phyloP scores from a whole-genome alignment of 179 eudicot species.

The Nepenthes alata region DNA sequence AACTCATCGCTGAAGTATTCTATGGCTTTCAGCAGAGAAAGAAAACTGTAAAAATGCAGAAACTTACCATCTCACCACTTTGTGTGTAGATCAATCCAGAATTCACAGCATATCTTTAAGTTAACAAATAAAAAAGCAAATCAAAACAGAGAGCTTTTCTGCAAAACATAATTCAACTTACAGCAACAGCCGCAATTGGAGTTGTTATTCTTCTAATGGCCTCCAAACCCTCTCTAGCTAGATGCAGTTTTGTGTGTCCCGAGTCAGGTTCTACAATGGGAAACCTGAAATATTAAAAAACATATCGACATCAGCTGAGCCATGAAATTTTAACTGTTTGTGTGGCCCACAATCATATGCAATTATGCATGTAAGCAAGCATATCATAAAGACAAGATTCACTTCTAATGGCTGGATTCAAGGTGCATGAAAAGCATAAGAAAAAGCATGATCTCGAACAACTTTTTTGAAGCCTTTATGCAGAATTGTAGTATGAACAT shows the following conservation, averaged over 20 bases:
- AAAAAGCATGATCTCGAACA: neutral
- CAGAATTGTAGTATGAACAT: neutral
- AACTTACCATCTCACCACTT: neutral
- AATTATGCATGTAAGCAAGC: neutral
- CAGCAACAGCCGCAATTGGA: constrained; percentile 94
- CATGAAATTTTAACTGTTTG: constrained; percentile 1
- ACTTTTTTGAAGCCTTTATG: too few relatives aligned
- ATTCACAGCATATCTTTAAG: too few relatives aligned
- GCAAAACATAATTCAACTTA: constrained; percentile 26
- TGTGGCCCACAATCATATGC: neutral
- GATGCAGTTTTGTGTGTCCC: constrained; percentile 88
- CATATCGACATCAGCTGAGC: constrained; percentile 1
- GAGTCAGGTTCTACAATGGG: constrained; percentile 97
- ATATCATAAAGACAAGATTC: neutral
- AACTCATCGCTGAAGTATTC: too few relatives aligned
- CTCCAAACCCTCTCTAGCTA: constrained; percentile 81
- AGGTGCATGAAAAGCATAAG: neutral
- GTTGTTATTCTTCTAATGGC: constrained; percentile 67
- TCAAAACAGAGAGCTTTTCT: neutral
- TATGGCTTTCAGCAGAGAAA: neutral
- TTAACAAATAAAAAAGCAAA: neutral
- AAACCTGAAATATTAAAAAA: constrained; percentile 42
- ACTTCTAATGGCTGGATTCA: neutral
- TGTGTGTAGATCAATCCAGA: too few relatives aligned
- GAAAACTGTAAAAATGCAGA: neutral